Evolutionary conservation across 2,329 filamentous ascomycete genomes (phyloP).

Genomic region (Botrytis squamosa): DNA sequence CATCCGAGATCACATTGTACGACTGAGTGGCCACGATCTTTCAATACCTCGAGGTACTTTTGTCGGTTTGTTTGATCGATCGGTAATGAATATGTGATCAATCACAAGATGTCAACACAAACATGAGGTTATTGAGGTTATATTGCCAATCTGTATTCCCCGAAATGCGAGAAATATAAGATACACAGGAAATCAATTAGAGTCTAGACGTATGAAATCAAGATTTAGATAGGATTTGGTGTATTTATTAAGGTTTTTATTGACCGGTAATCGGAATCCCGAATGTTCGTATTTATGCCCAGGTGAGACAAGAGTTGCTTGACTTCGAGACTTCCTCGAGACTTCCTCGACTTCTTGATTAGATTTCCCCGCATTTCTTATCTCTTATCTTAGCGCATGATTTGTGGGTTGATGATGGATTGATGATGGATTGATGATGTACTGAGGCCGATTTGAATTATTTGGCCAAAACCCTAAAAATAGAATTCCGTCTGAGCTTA

Average conservation of each 20-base stretch:
- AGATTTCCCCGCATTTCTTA: constrained; percentile 16
- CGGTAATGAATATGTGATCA: constrained; percentile 9
- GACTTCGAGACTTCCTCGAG: too few relatives aligned
- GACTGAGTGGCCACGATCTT: neutral
- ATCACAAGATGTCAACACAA: neutral
- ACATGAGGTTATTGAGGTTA: constrained; percentile 3
- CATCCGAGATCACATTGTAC: constrained; percentile 19
- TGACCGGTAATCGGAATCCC: neutral
- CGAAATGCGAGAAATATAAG: neutral
- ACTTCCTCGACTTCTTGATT: neutral
- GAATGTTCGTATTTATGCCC: neutral
- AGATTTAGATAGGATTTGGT: neutral
- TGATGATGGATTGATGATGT: neutral
- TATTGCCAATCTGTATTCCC: constrained; percentile 17
- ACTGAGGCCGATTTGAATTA: too few relatives aligned
- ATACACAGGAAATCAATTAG: neutral
- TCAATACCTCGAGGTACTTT: neutral
- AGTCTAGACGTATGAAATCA: neutral
- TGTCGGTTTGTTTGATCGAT: constrained; percentile 3
- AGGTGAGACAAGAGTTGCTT: neutral
- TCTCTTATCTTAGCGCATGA: constrained; percentile 15
- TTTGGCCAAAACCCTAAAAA: too few relatives aligned
- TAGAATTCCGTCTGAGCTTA: too few relatives aligned
- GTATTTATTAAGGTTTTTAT: neutral
- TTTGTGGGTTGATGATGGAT: neutral